phyloP scores from a whole-genome alignment of 495 filamentous ascomycete species.

The Aspergillus coremiiformis region DNA sequence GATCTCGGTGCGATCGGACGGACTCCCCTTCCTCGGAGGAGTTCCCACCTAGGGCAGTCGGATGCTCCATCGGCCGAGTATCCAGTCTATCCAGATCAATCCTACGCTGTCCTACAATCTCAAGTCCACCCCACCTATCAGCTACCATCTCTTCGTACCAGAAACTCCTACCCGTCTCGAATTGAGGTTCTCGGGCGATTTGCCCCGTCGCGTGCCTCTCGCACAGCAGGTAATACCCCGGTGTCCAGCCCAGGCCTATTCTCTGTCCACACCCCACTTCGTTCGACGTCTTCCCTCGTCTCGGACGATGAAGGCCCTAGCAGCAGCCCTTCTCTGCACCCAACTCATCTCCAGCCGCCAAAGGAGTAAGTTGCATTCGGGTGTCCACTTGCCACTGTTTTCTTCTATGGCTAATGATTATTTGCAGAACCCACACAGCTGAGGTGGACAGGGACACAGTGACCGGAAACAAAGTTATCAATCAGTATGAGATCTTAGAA shows the following conservation, averaged over 20 bases:
- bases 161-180: constrained; percentile 36
- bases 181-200: constrained; percentile 27
- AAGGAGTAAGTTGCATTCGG: constrained; percentile 44
- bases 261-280: constrained; percentile 38
- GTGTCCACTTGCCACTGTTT: neutral
- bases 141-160: constrained; percentile 30
- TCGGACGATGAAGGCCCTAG: constrained; percentile 40
- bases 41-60: constrained; percentile 22
- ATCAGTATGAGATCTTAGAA: constrained; percentile 92
- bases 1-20: constrained; percentile 24
- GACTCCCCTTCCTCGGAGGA: constrained; percentile 19
- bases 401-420: constrained; percentile 3
- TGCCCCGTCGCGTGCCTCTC: constrained; percentile 25
- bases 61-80: constrained; percentile 29
- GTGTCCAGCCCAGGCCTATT: constrained; percentile 63
- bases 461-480: constrained; percentile 91
- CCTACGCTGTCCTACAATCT: constrained; percentile 43
- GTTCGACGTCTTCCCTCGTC: constrained; percentile 36
- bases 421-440: constrained; percentile 66
- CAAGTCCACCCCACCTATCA: constrained; percentile 43
- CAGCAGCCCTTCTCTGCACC: constrained; percentile 56
- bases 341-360: constrained; percentile 54
- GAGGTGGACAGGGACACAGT: constrained; percentile 79
- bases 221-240: constrained; percentile 59
- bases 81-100: constrained; percentile 48